Percentiles rank a stretch among this genome's conserved stretches.
phyloP scores from a whole-genome alignment of 2,329 filamentous ascomycete genomes.

The Monosporascus sp. region DNA sequence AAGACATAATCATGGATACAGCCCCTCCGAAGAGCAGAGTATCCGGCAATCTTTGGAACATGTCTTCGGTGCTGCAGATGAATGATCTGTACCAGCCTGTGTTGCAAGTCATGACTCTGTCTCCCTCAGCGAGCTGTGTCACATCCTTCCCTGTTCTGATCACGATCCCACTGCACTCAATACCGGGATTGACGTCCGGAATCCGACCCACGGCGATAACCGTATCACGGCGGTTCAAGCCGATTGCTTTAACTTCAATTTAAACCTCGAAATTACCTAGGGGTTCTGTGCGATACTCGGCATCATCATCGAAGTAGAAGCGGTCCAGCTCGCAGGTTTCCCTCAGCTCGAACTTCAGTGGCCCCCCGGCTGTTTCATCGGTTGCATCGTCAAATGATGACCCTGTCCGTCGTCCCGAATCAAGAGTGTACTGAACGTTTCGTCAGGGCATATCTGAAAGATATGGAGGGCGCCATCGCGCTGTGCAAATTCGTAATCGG shows the following conservation, averaged over 20 bases:
- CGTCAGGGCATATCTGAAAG: constrained; percentile 18
- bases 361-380: constrained; percentile 14
- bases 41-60: constrained; percentile 23
- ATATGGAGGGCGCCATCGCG: constrained; percentile 20
- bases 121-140: constrained; percentile 16
- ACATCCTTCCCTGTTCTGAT: constrained; percentile 20
- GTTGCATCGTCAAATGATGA: constrained; percentile 16
- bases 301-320: constrained; percentile 22
- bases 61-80: constrained; percentile 19
- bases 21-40: constrained; percentile 22
- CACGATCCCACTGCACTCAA: constrained; percentile 21
- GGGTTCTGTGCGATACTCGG: constrained; percentile 11
- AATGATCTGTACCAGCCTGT: constrained; percentile 22
- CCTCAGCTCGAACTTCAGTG: constrained; percentile 17
- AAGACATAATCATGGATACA: constrained; percentile 21
- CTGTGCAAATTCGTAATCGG: constrained; percentile 20
- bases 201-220: constrained; percentile 22
- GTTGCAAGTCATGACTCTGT: constrained; percentile 19
- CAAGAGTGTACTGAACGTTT: constrained; percentile 17
- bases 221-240: constrained; percentile 22
- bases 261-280: constrained; percentile 20
- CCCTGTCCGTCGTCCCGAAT: constrained; percentile 17
- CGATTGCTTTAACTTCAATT: constrained; percentile 22
- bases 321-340: constrained; percentile 22
- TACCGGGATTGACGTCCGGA: constrained; percentile 22